Conservation (phyloP, 305 asterid genomes). For the Salvia sclarea region DNA sequence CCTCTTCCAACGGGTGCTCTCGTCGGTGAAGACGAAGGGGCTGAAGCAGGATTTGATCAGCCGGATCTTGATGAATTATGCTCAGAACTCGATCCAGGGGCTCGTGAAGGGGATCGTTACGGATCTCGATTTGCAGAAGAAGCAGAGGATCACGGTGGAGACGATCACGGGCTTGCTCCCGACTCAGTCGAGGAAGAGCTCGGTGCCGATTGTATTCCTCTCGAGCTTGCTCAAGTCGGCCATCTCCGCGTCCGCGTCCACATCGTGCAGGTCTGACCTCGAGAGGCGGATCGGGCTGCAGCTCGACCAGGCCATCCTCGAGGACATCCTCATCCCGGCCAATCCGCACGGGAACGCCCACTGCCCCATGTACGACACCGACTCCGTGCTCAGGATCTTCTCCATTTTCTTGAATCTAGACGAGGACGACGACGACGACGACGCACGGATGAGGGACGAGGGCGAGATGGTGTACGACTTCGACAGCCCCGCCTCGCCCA, state of each 20-base stretch:
- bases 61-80: constrained; percentile 70
- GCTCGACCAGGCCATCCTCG: constrained; percentile 86
- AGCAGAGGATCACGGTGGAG: constrained; percentile 69
- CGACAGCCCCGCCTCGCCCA: constrained; percentile 92
- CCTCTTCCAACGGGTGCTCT: constrained; percentile 67
- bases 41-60: constrained; percentile 82
- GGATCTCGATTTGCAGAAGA: constrained; percentile 61
- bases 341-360: constrained; percentile 57
- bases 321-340: constrained; percentile 74
- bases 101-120: constrained; percentile 52
- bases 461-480: constrained; percentile 73
- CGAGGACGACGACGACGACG: constrained; percentile 81
- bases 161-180: constrained; percentile 66
- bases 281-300: constrained; percentile 90
- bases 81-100: constrained; percentile 78
- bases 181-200: constrained; percentile 73
- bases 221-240: constrained; percentile 78
- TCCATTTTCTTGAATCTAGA: constrained; percentile 83
- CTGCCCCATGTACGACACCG: constrained; percentile 67
- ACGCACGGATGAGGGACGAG: constrained; percentile 56
- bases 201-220: constrained; percentile 84
- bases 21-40: constrained; percentile 76
- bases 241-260: constrained; percentile 58
- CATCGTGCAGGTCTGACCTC: constrained; percentile 77
- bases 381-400: constrained; percentile 70